Base-by-base conservation (phyloP, 2,329 filamentous ascomycete genomes). In the Blastomyces percursus region DNA sequence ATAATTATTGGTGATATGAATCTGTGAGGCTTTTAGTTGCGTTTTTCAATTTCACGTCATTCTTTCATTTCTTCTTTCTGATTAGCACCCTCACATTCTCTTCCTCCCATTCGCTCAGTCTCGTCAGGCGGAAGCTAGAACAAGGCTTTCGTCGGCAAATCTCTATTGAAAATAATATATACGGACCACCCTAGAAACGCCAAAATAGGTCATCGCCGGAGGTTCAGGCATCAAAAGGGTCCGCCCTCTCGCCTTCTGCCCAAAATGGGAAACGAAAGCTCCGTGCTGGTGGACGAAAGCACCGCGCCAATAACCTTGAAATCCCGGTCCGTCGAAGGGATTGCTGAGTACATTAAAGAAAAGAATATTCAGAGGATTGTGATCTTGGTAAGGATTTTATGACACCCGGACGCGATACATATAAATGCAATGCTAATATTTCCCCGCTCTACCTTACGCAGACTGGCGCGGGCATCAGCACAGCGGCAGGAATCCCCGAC, bases 191-290 rank as follows among this genome's bases (percentile, higher is more conserved):
- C 27, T 4, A 12, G 21, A 54, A 40, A 50, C 62, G 58, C 55
- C 65, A 67, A 56, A 56, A 69, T 71, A 58, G 70, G 66, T 52
- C 69, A 65, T 40, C 68, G 67, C 57, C 67, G 64, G 63, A 69
- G 62, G 69, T 63, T 61, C 27, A 63, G 63, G 59, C 67, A 69
- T 64, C 68, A 68, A 24, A 62, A 66, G 32, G 59, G 63, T 35
- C 61, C 63, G 64, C 65, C 62, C 50, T 57, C 60, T 55, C 62
- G 62, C 61, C 67, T 65, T 59, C 61, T 42, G n/a, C 30, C 61
- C 66, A 62, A 65, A 64, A 96, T 96, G 93, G 92, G 92, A 64
- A 91, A 96, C 74, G 90, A 96, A 72, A 81, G 86, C 67, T 95
- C 90, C 30, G 80, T 78, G 40, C 78, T 83, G 61, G 75, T 92